Percentiles rank a stretch among this genome's conserved stretches.
Evolutionary conservation across 192 early-diverging fungal genomes (phyloP).

Genomic region (Coemansia guatemalensis): DNA sequence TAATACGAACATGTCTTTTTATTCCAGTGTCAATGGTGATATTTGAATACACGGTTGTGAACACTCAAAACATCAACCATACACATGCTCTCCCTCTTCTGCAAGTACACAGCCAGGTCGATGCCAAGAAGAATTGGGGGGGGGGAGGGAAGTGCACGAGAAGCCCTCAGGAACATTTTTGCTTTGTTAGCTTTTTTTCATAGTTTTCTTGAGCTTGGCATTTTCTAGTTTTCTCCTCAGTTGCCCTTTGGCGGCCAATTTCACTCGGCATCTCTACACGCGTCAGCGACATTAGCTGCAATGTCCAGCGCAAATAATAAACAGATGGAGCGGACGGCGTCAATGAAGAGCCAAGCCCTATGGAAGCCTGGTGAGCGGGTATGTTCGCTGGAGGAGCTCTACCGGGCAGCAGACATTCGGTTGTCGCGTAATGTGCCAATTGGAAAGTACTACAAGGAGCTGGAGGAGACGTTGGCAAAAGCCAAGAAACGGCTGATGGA

Average conservation of each 20-base stretch:
- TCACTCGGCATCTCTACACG: not conserved
- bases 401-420: slow-evolving; percentile 37
- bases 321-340: slow-evolving; percentile 1
- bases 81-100: not conserved
- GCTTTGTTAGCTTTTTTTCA: not conserved
- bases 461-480: slow-evolving; percentile 46
- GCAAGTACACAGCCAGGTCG: not conserved
- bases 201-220: slow-evolving; percentile 1
- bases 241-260: not conserved
- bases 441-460: slow-evolving; percentile 40
- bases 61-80: not conserved
- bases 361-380: slow-evolving; percentile 51
- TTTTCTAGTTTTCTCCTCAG: not conserved
- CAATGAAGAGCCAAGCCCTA: slow-evolving; percentile 8
- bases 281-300: not conserved
- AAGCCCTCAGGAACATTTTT: not conserved
- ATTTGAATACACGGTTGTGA: not conserved
- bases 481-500: slow-evolving; percentile 60
- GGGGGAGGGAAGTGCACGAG: not conserved
- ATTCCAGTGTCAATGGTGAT: not conserved
- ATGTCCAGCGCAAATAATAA: slow-evolving; percentile 1
- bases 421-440: slow-evolving; percentile 37
- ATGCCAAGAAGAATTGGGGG: not conserved
- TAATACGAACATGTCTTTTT: not conserved
- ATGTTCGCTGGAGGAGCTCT: slow-evolving; percentile 41